Percentiles rank a stretch among this genome's conserved stretches.
Evolutionary conservation across 179 eudicot genomes (phyloP).

Genomic region (Actinidia arguta): DNA sequence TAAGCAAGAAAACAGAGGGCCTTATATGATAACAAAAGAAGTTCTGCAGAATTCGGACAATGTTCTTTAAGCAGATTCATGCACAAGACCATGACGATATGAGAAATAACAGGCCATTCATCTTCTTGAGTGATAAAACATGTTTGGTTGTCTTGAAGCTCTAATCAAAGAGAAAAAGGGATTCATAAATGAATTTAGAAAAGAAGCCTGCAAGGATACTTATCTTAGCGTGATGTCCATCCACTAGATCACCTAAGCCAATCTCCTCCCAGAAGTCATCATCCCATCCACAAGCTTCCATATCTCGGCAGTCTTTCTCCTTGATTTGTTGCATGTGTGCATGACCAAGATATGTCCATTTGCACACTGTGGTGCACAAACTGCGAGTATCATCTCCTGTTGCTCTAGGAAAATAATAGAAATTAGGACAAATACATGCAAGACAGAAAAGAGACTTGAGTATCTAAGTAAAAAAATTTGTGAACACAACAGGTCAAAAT

Average conservation of each 20-base stretch:
- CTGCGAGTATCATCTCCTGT: conserved; percentile 99
- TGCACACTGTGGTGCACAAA: conserved; percentile 96
- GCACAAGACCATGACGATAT: no score
- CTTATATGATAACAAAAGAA: conserved; percentile 7
- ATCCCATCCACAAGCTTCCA: conserved; percentile 99
- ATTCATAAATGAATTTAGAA: neutral
- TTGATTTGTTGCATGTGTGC: conserved; percentile 84
- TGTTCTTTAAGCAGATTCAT: neutral
- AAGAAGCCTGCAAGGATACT: conserved; percentile 46
- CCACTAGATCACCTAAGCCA: conserved; percentile 92
- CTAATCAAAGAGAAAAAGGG: neutral
- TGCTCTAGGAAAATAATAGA: conserved; percentile 58
- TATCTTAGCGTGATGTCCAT: conserved; percentile 96
- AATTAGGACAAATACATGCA: conserved; percentile 22
- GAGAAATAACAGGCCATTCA: no score
- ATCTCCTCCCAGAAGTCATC: conserved; percentile 99
- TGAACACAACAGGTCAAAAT: neutral
- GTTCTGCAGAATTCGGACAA: neutral
- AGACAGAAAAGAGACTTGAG: conserved; percentile 7
- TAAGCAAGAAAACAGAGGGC: conserved; percentile 1
- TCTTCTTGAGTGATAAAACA: neutral
- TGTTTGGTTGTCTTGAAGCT: neutral
- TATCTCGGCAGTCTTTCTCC: conserved; percentile 70
- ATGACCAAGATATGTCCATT: conserved; percentile 99
- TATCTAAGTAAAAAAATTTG: neutral